phyloP scores from a whole-genome alignment of 2,329 filamentous ascomycete species.

The Xylariaceae sp. region DNA sequence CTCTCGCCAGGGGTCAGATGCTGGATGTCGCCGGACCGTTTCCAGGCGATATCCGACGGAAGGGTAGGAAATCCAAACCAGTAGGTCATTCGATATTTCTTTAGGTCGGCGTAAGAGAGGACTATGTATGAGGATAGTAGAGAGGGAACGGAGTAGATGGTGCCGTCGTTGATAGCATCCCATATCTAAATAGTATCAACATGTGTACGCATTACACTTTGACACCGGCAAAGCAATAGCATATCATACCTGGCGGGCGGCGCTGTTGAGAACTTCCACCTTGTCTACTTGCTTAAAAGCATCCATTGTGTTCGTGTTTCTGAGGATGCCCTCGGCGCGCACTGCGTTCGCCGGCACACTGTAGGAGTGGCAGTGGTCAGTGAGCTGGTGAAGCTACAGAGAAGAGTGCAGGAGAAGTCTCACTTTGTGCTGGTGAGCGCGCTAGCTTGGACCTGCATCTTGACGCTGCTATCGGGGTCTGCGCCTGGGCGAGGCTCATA shows the following conservation, averaged over 20 bases:
- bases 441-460: conserved; percentile 85
- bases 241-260: conserved; percentile 66
- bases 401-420: conserved; percentile 33
- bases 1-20: conserved; percentile 66
- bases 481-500: conserved; percentile 79
- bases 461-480: conserved; percentile 70
- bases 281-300: conserved; percentile 87
- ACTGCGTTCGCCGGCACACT: conserved; percentile 68
- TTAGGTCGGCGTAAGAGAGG: conserved; percentile 90
- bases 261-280: conserved; percentile 68
- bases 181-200: conserved; percentile 61
- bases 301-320: conserved; percentile 93
- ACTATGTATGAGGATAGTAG: conserved; percentile 84
- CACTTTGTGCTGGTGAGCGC: conserved; percentile 81
- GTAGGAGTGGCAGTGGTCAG: conserved; percentile 18
- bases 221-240: background rate
- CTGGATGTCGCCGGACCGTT: conserved; percentile 50
- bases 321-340: conserved; percentile 88
- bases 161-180: conserved; percentile 95
- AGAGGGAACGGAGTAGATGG: conserved; percentile 91
- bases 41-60: conserved; percentile 84
- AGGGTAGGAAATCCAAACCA: conserved; percentile 96
- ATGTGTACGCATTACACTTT: no score
- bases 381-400: conserved; percentile 1
- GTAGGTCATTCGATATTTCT: conserved; percentile 97